Evolutionary conservation across 441 rosid genomes (phyloP), one percentile per base, ranked within the genome.

Genomic region (Codiaeum variegatum): DNA sequence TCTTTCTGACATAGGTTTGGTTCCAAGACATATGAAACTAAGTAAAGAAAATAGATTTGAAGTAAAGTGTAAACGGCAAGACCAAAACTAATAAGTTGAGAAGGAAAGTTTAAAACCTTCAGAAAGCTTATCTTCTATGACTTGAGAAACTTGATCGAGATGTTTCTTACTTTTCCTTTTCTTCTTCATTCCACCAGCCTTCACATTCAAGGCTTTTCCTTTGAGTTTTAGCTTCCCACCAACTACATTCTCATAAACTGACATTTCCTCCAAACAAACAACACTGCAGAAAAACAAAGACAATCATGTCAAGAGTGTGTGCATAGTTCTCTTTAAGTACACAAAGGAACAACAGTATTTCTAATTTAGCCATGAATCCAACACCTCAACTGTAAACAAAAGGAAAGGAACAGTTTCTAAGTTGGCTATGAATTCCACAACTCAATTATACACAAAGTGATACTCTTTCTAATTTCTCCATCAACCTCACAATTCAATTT

Each of bases 161-260:
- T 78, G 81, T 40, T 85, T 83, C 81, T 78, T 84, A 1, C 80
- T 80, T 31, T 93, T 88, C 89, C 87, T 83, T 59, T 84, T 91
- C 85, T 88, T 93, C 83, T 85, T 94, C 32, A 86, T 75, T 6
- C 96, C 97, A 70, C 92, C 94, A 69, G 93, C 88, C 79, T 91
- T 91, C 77, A 95, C 96, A 74, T 91, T 93, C 73, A 95, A 84
- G 12, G 98, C 93, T 72, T 92, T 95, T 5, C 98, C 99, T 82
- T 95, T 95, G 12, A 95, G 90, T 85, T 95, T 92, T 70, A 95
- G 81, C 83, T 92, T 92, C 76, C 98, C 97, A 72, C 90, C 90
- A 31, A 91, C 87, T 3, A 90, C 87, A 60, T 89, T 90, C 26
- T 91, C 95, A 71, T 85, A 95, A 4, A 71, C 82, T 0, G 98